phyloP scores from a whole-genome alignment of 768 basidiomycete genomes.

The Kwoniella pini region DNA sequence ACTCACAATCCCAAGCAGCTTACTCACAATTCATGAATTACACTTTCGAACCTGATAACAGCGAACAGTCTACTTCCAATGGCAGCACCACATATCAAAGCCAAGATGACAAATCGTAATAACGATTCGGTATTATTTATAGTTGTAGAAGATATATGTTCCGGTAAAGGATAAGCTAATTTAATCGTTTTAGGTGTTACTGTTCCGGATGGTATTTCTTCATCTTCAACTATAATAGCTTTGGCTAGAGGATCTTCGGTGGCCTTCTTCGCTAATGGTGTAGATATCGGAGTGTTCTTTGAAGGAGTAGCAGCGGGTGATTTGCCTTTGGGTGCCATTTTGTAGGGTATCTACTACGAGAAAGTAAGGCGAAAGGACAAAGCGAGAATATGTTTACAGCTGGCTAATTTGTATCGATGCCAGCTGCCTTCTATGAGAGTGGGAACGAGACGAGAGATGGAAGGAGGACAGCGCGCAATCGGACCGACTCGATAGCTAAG shows the following conservation, averaged over 20 bases:
- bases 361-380: not conserved
- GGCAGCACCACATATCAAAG: slow-evolving; percentile 88
- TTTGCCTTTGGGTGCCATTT: slow-evolving; percentile 13
- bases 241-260: not conserved
- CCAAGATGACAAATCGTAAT: slow-evolving; percentile 83
- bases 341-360: not conserved
- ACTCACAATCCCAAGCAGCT: not conserved
- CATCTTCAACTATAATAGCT: not conserved
- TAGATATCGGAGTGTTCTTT: not conserved
- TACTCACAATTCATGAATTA: slow-evolving; percentile 97
- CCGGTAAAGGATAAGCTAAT: slow-evolving; percentile 51
- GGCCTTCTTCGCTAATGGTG: not conserved
- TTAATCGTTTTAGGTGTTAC: slow-evolving; percentile 7
- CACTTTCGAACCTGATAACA: slow-evolving; percentile 96
- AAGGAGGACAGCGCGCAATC: no score
- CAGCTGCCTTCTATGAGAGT: not conserved
- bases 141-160: slow-evolving; percentile 57
- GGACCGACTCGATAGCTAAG: no score
- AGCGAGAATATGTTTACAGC: not conserved
- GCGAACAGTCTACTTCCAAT: slow-evolving; percentile 95
- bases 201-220: not conserved
- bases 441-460: no score
- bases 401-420: not conserved
- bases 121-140: slow-evolving; percentile 86
- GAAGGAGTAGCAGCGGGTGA: not conserved